Base-by-base conservation (phyloP, 2,329 filamentous ascomycete species). In the Fonsecaea pedrosoi region DNA sequence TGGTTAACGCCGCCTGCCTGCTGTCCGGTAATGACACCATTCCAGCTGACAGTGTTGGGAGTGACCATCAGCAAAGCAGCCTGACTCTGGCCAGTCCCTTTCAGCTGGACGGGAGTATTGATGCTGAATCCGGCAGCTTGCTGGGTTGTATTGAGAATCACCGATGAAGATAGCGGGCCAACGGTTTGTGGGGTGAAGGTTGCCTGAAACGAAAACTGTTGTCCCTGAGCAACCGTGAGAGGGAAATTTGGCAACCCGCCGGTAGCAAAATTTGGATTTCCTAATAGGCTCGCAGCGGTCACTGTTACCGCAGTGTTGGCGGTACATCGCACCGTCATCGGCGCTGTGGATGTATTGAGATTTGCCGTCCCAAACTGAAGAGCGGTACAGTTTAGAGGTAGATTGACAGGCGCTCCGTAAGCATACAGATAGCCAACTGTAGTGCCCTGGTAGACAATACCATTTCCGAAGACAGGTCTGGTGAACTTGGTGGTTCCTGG, bases 361-460 rank as follows among this genome's bases (percentile, higher is more conserved):
- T 78, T 73, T 6, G 78, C 78, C 12, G 73, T 81, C 4, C 79
- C 79, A 69, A 82, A 82, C 45, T 80, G 73, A 4, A 78, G 78
- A 30, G 76, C 75, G 12, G 75, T 77, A 64, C 81, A 82, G 62
- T 75, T 78, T 13, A 82, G 68, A 3, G 81, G 78, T 4, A 80
- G 65, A 57, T 79, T 78, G 54, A 82, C 80, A 3, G 81, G 80
- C 12, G 79, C 79, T n/a, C 73, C 73, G 37, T 74, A 68, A 32
- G 72, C 73, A 63, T 74, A 74, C 21, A 74, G 40, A 32, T 66
- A 62, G n/a, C 72, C 71, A 18, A 66, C 60, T 13, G 70, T 67
- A 13, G 71, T 73, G 9, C 69, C 71, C 50, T 71, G 68, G 54
- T 74, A 75, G 10, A 74, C 61, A 35, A 71, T 69, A 6, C 65